Evolutionary conservation across 331 rosid genomes (phyloP), one percentile per base, ranked within the genome.

Genomic region (Rhamnella rubrinervis): DNA sequence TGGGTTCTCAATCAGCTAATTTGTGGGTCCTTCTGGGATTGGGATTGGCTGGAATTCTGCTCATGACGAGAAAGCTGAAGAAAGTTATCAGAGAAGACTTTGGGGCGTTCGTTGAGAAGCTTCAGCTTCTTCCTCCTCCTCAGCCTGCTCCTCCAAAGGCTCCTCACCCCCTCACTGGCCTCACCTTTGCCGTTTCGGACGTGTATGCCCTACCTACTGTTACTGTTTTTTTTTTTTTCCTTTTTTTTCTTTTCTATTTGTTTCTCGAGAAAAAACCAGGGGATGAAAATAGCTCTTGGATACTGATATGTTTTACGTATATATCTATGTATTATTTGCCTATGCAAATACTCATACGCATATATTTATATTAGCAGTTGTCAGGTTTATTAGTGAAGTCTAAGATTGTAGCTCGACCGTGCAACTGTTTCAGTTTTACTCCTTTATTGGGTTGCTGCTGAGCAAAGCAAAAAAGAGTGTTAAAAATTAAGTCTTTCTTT

Each of bases 111-210:
- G 41, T 91, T 37, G 68, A 76, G 44, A 86, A 78, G 80, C 77
- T 95, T 75, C 83, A 83, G 39, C 87, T 95, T 0, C 86, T 84
- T 65, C 99, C 99, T 77, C 99, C 97, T 16, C 96, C 97, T 0
- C 97, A 81, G 71, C 97, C 99, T 1, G 90, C 96, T 66, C 99
- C 99, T 28, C 97, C 99, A 15, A 95, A 87, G 72, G 99, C 99
- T 59, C 99, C 96, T 61, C 97, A 95, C 19, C 99, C 93, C 0
- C 97, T 95, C 65, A 81, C 96, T 51, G 82, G 82, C 10, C 93
- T 95, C 80, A 71, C 96, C 60, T 95, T 95, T 69, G 93, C 96
- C 7, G 82, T 91, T 35, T 87, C 99, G 55, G 97, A 95, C 85
- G 77, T 95, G 96, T 88, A 80, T 58, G 82, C 25, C 66, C 63